Evolutionary conservation across 768 basidiomycete genomes (phyloP).

Genomic region (Boletus reticuloceps): DNA sequence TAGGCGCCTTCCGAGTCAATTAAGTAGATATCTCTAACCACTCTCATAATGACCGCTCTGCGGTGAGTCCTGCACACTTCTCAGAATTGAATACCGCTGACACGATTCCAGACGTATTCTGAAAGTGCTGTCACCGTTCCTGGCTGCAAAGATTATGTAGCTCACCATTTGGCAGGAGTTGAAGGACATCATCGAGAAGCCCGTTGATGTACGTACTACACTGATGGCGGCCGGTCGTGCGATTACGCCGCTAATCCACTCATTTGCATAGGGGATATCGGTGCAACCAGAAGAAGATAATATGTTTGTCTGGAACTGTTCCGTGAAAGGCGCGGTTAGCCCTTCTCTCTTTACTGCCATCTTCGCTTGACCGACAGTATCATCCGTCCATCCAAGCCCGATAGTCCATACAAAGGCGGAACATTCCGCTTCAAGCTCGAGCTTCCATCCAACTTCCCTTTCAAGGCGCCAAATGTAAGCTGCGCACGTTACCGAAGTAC

Average conservation of each 20-base stretch:
- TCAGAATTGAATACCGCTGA: constrained; percentile 18
- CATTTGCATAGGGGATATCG: constrained; percentile 50
- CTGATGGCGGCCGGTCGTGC: not conserved
- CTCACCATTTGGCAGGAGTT: constrained; percentile 54
- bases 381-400: constrained; percentile 42
- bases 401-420: constrained; percentile 82
- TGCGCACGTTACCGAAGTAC: not conserved
- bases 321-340: constrained; percentile 71
- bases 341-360: not conserved
- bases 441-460: constrained; percentile 82
- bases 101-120: constrained; percentile 60
- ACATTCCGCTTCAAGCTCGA: constrained; percentile 71
- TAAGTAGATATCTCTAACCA: not conserved
- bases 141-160: constrained; percentile 1
- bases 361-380: constrained; percentile 1
- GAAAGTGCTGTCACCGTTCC: constrained; percentile 45
- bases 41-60: constrained; percentile 37
- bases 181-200: constrained; percentile 54
- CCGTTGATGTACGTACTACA: constrained; percentile 53
- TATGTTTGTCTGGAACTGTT: constrained; percentile 73
- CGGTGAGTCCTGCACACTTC: constrained; percentile 27
- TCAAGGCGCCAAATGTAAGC: constrained; percentile 78
- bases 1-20: not conserved
- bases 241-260: constrained; percentile 7
- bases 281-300: constrained; percentile 70